Evolutionary conservation across 2,329 filamentous ascomycete genomes (phyloP), one percentile per base, ranked within the genome.

Genomic region (Venturia oleaginea): DNA sequence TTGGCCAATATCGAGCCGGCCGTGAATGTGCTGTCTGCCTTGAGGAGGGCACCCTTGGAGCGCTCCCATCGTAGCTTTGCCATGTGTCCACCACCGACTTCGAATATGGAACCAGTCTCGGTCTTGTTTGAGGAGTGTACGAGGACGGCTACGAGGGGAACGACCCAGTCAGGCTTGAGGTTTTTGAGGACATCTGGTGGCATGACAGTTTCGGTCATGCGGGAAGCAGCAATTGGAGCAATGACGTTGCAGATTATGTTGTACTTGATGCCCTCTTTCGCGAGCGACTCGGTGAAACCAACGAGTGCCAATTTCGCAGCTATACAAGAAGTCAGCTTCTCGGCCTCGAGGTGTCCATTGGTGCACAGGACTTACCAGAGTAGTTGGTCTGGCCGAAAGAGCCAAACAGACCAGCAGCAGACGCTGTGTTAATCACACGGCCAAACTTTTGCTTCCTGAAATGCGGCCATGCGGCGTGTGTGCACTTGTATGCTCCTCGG

Each of bases 381-480:
- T 99, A 99, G 80, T 97, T 97, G 76, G 87, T 86, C 81, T 97
- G 93, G 69, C 93, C 94, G 73, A 97, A 97, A 79, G 86, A 94
- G 72, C 94, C 94, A 76, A 96, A 97, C 63, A 99, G 83, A 72
- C 94, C 94, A 67, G 94, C 92, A 65, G 92, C 92, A n/a, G 93
- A 97, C 43, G 93, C 86, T 30, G 94, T 97, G 83, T 95, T 97
- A 80, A 99, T 96, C 70, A 99, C 83, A 71, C 94, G 86, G 68
- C 94, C 94, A 76, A 91, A 99, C 85, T 97, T 97, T 80, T 99
- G 94, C 81, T 97, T 97, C 74, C 93, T 86, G 84, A 99, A 97
- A 78, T 97, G 83, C 66, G 93, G 92, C 93, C 94, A 99, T 62
- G 94, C 94, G 68, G 94, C 94, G 76, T 87, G 88, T 67, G 94